Percentiles rank a stretch among this genome's conserved stretches.
Conservation (phyloP, 192 early-diverging fungal genomes). For the Podochytrium sp. region DNA sequence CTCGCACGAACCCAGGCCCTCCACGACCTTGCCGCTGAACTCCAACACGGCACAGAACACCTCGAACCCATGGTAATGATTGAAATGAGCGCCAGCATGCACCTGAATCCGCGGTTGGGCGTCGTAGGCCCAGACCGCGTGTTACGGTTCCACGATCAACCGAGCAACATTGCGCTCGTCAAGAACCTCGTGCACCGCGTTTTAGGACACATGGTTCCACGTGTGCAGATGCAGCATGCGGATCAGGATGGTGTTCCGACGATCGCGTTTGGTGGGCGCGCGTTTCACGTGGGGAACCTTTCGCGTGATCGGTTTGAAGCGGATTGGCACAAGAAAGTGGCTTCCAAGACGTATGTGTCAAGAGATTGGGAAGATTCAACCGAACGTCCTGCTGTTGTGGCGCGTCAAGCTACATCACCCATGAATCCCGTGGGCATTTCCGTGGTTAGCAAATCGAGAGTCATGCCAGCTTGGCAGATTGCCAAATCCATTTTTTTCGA, state of each 20-base stretch:
- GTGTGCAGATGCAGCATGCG: conserved; percentile 13
- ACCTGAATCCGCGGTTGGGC: neutral
- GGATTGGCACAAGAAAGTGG: conserved; percentile 23
- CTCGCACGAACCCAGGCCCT: neutral
- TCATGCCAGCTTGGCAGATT: conserved; percentile 5
- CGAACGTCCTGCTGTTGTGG: neutral
- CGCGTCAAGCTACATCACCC: neutral
- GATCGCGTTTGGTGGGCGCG: conserved; percentile 17
- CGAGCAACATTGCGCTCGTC: neutral
- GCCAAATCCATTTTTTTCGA: conserved; percentile 10
- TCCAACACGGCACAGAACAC: conserved; percentile 4
- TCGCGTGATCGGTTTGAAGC: conserved; percentile 10
- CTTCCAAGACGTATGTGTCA: neutral
- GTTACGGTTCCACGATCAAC: neutral
- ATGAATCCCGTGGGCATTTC: neutral
- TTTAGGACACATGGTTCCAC: conserved; percentile 21
- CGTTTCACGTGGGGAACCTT: conserved; percentile 17
- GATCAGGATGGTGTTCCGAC: conserved; percentile 24
- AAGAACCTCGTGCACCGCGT: conserved; percentile 1
- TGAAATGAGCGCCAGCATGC: conserved; percentile 1
- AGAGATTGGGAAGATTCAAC: neutral
- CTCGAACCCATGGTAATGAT: conserved; percentile 14
- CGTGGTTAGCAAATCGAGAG: neutral
- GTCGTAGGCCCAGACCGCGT: neutral
- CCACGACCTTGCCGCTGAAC: neutral